Base-by-base conservation (phyloP, 2,329 filamentous ascomycete genomes). In the Calonectria naviculata region DNA sequence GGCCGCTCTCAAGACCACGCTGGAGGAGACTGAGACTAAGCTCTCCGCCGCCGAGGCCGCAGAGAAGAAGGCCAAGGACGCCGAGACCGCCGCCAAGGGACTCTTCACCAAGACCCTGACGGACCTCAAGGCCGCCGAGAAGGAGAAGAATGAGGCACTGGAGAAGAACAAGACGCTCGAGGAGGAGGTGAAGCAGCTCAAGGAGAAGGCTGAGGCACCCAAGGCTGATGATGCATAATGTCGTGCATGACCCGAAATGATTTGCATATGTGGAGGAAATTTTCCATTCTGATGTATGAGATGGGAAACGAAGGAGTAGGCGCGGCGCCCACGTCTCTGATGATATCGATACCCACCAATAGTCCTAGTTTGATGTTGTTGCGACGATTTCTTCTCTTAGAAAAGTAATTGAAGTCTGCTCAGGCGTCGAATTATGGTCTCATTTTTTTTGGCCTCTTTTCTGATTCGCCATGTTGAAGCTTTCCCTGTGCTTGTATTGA, bases 321-420 rank as follows among this genome's bases (percentile, higher is more conserved):
- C 76, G 68, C 73, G 76, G 78, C 76, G 68, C 73, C 66, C 71
- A 71, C 74, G 76, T 78, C 76, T 78, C 78, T 78, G 76, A 78
- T 78, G 76, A 78, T 77, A 75, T 78, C 76, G 76, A 78, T 78
- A 78, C 76, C 76, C 76, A 78, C 75, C 73, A 73, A 76, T 75
- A 76, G 68, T 73, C 77, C 68, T 71, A 68, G 68, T 71, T 64
- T 71, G 68, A 71, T 70, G 38, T 46, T 71, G 63, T 60, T 71
- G 41, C 34, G 66, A 56, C 49, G 42, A 49, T 54, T 69, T 36
- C 49, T 38, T 52, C 31, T 38, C 65, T 46, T 70, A 66, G 62
- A 70, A 63, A 61, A 60, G 56, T 66, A 66, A 65, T 56, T 66
- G 44, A 61, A 70, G 42, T 63, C 68, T 70, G 63, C 68, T 52